Conservation (phyloP, 208 protist species). For the Crithidia sp. region DNA sequence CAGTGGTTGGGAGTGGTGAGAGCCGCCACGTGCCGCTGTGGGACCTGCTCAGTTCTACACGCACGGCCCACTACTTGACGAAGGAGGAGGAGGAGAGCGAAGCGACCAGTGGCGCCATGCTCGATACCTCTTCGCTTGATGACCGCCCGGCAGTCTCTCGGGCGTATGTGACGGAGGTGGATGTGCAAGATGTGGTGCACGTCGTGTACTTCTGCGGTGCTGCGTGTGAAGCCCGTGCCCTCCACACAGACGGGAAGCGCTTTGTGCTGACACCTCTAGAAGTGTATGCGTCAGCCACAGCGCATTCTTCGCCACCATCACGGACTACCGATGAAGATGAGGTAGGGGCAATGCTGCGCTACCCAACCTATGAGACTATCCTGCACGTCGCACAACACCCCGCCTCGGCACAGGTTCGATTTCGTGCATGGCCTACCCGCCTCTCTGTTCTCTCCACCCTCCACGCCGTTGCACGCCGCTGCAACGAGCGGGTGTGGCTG, state of each 20-base stretch:
- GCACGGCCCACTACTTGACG: too few species aligned
- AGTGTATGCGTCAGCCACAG: too few species aligned
- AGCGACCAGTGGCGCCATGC: too few species aligned
- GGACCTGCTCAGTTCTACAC: slow-evolving; percentile 1
- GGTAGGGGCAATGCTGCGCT: slow-evolving; percentile 1
- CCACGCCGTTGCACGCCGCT: slow-evolving; percentile 37
- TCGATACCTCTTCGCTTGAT: too few species aligned
- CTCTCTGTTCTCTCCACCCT: slow-evolving; percentile 36
- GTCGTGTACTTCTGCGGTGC: slow-evolving; percentile 30
- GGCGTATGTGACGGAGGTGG: slow-evolving; percentile 23
- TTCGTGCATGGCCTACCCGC: slow-evolving; percentile 35
- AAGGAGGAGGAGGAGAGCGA: too few species aligned
- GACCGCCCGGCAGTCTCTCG: too few species aligned
- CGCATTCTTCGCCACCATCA: too few species aligned
- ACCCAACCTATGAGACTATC: slow-evolving; percentile 13
- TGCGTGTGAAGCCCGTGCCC: slow-evolving; percentile 11
- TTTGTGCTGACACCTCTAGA: slow-evolving; percentile 11
- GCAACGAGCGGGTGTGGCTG: slow-evolving; percentile 56
- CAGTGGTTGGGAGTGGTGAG: too few species aligned
- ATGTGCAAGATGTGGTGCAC: slow-evolving; percentile 10
- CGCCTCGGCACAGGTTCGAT: slow-evolving; percentile 12
- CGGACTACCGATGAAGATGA: not conserved
- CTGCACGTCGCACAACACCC: slow-evolving; percentile 2
- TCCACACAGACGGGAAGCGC: slow-evolving; percentile 29
- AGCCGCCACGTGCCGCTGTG: not conserved